phyloP scores from a whole-genome alignment of 768 basidiomycete species.

The Tricholoma sp. region DNA sequence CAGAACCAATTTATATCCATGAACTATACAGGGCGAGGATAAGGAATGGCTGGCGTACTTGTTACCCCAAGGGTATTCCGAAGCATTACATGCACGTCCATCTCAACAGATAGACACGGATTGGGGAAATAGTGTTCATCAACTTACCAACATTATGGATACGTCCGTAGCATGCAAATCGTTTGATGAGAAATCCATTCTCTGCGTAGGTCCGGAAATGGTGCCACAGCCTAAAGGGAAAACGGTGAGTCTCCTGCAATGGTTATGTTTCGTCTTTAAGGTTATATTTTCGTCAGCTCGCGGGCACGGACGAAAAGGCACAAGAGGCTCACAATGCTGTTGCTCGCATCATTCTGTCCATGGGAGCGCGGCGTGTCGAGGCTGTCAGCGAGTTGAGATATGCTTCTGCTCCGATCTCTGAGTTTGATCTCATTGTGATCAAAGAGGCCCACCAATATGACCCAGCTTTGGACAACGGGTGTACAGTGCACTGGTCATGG shows the following conservation, averaged over 20 bases:
- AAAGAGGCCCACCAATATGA: constrained; percentile 38
- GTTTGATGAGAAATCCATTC: constrained; percentile 47
- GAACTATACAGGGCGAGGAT: constrained; percentile 25
- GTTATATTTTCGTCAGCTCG: constrained; percentile 14
- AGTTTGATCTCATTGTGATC: constrained; percentile 62
- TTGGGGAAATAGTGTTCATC: constrained; percentile 45
- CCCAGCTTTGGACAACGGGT: constrained; percentile 21
- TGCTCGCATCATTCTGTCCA: constrained; percentile 65
- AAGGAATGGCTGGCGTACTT: constrained; percentile 62
- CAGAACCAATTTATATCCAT: not conserved
- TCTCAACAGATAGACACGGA: constrained; percentile 44
- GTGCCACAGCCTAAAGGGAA: constrained; percentile 42
- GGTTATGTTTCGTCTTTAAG: constrained; percentile 5
- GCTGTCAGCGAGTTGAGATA: constrained; percentile 45
- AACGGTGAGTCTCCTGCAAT: constrained; percentile 23
- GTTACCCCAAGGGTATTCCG: constrained; percentile 53
- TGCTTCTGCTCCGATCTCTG: constrained; percentile 29
- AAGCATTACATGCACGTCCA: constrained; percentile 25
- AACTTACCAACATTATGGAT: constrained; percentile 54
- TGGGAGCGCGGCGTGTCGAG: constrained; percentile 74
- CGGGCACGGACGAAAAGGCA: constrained; percentile 25
- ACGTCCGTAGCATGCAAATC: constrained; percentile 54
- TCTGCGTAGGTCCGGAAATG: constrained; percentile 57
- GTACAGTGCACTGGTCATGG: constrained; percentile 57
- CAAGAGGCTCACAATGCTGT: constrained; percentile 41